Evolutionary conservation across 228 moss, liverwort and hornwort genomes (phyloP).

Genomic region (Sphagnum magellanicum): DNA sequence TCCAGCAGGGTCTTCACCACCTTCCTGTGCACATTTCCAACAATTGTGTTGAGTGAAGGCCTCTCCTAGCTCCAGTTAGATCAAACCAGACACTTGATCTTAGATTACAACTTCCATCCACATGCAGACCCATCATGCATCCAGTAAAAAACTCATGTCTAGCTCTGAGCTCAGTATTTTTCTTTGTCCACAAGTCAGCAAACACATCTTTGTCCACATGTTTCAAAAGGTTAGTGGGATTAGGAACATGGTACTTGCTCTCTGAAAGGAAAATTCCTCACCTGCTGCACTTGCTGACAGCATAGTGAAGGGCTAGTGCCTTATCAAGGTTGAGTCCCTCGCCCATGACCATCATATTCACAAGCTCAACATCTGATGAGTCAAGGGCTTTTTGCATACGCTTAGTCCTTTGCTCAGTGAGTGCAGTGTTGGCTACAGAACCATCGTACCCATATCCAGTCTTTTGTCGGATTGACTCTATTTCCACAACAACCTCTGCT

Average conservation of each 20-base stretch:
- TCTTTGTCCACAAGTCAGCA: not conserved
- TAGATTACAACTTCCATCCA: no score
- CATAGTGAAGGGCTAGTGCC: conserved; percentile 57
- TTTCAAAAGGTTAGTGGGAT: no score
- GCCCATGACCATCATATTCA: conserved; percentile 71
- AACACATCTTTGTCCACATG: not conserved
- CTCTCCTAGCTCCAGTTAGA: no score
- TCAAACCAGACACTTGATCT: no score
- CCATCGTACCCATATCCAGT: conserved; percentile 29
- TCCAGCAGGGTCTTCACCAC: conserved; percentile 8
- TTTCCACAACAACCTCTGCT: conserved; percentile 32
- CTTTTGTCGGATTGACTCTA: conserved; percentile 48
- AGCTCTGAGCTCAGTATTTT: not conserved
- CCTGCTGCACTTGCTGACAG: conserved; percentile 56
- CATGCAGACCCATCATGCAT: no score
- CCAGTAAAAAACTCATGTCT: not conserved
- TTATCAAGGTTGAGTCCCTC: conserved; percentile 63
- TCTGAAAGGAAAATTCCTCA: not conserved
- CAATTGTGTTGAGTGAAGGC: no score
- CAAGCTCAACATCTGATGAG: conserved; percentile 63
- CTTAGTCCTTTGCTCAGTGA: conserved; percentile 44
- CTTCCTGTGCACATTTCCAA: not conserved
- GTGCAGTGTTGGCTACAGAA: conserved; percentile 15
- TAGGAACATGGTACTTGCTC: no score
- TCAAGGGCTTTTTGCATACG: conserved; percentile 71